These are phyloP conservation scores for Fusarium sp. DNA, from an alignment of 2,329 filamentous ascomycete species.

Conservation along the genomic window DNA sequence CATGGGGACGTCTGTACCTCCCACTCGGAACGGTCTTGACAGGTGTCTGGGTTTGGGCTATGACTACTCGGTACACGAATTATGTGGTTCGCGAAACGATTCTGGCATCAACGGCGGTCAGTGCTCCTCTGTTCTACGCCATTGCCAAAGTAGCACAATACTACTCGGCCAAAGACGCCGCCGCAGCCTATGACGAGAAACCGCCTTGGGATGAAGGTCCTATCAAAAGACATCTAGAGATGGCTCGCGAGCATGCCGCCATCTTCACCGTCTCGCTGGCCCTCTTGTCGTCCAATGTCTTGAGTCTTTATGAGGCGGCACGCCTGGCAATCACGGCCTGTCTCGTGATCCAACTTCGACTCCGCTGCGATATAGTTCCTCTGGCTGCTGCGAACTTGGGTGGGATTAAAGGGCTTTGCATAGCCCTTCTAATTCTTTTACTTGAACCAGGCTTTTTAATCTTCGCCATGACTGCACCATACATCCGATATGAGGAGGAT, in stretches of 20 bases:
- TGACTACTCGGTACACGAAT: background rate
- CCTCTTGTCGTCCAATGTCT: slow-evolving; percentile 2
- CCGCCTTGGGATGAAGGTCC: background rate
- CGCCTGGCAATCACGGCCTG: slow-evolving; percentile 36
- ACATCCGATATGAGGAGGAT: slow-evolving; percentile 1
- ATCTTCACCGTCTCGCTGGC: slow-evolving; percentile 22
- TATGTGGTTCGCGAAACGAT: slow-evolving; percentile 10
- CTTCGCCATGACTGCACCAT: slow-evolving; percentile 8
- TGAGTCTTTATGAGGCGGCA: slow-evolving; percentile 30
- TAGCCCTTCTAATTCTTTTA: slow-evolving; percentile 9
- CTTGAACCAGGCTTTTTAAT: slow-evolving; percentile 13
- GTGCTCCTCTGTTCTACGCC: slow-evolving; percentile 37
- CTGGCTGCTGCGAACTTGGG: background rate
- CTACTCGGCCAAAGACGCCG: slow-evolving; percentile 35
- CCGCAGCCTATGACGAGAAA: slow-evolving; percentile 19
- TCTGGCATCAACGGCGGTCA: slow-evolving; percentile 38
- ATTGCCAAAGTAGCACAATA: slow-evolving; percentile 39
- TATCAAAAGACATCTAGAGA: slow-evolving; percentile 19
- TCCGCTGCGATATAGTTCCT: slow-evolving; percentile 7
- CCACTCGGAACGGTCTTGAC: slow-evolving; percentile 26
- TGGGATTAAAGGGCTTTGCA: background rate
- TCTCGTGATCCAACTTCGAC: slow-evolving; percentile 27
- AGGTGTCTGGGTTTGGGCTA: slow-evolving; percentile 1
- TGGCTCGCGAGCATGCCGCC: slow-evolving; percentile 17
- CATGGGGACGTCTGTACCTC: slow-evolving; percentile 43